phyloP scores from a whole-genome alignment of 83 land plant species.

The Thuja plicata region DNA sequence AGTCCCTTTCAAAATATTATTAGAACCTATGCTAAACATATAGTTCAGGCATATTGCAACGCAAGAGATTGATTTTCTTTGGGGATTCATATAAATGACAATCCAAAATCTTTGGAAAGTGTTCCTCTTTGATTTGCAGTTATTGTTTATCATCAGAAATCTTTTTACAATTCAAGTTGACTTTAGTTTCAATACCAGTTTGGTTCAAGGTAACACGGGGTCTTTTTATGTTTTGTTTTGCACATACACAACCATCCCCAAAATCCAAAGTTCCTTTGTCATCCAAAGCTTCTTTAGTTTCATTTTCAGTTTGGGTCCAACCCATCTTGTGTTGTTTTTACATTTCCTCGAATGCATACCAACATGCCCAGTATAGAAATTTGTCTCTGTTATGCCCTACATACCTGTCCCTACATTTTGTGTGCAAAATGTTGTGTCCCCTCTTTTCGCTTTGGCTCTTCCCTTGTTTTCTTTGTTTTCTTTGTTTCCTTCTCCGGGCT shows the following conservation, averaged over 20 bases:
- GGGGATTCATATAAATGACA: too few relatives aligned
- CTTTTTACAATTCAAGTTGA: not conserved
- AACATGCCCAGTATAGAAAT: slow-evolving; percentile 53
- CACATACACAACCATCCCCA: slow-evolving; percentile 57
- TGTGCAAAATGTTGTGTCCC: too few relatives aligned
- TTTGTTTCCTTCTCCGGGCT: too few relatives aligned
- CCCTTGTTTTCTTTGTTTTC: too few relatives aligned
- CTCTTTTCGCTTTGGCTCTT: too few relatives aligned
- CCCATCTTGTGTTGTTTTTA: slow-evolving; percentile 8
- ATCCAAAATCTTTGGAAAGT: not conserved
- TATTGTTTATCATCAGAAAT: not conserved
- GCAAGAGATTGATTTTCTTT: too few relatives aligned
- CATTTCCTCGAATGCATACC: slow-evolving; percentile 51
- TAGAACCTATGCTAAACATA: too few relatives aligned
- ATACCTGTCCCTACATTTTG: too few relatives aligned
- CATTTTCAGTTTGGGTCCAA: slow-evolving; percentile 8
- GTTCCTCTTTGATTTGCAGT: not conserved
- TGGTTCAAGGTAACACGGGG: slow-evolving; percentile 1
- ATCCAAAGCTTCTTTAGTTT: slow-evolving; percentile 4
- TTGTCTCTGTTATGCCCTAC: too few relatives aligned
- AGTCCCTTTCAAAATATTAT: too few relatives aligned
- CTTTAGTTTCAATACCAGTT: slow-evolving; percentile 5
- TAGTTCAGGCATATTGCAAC: too few relatives aligned
- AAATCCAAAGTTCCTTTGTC: slow-evolving; percentile 14
- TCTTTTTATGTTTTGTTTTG: slow-evolving; percentile 28